Evolutionary conservation across 2,329 filamentous ascomycete genomes (phyloP), one percentile per base, ranked within the genome.

Genomic region (Cladosporium sp.): DNA sequence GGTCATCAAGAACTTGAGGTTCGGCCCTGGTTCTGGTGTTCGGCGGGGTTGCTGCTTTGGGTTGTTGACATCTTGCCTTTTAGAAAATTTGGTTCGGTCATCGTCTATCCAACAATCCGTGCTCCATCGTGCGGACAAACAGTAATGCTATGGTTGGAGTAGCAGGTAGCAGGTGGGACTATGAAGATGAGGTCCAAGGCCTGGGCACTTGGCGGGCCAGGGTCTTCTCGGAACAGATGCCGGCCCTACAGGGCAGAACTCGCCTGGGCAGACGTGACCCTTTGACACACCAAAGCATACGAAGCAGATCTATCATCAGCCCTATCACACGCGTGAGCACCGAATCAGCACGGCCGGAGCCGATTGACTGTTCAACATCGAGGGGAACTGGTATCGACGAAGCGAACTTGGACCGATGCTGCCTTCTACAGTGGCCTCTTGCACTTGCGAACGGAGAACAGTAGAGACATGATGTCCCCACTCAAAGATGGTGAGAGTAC

Each of bases 141-240:
- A 18, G 28, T 21, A 32, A n/a, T 30, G 14, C 30, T 28, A 11
- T 54, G 51, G 51, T 54, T 54, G 51, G 26, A 21, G 3, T 18
- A 28, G 51, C 10, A n/a, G 25, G 51, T 54, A 3, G 26, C 0
- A n/a, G 28, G 23, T 57, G 54, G 54, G 14, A 57, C 32, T 25
- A 34, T 57, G 54, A 26, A 57, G 54, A 36, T 57, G 54, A 57
- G 54, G 54, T 57, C 54, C 54, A 36, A 39, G 54, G 32, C 28
- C 32, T 57, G 28, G 32, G 54, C 54, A 30, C 51, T 54, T 54
- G 51, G 51, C 51, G 51, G 26, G 13, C 51, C 26, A 54, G 51
- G 49, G 51, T 54, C 51, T 28, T 18, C 26, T 54, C 51, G 51
- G 51, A 54, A 54, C 10, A 54, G 51, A 16, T 54, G 51, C 51